phyloP scores from a whole-genome alignment of 352 stramenopile species.

The Saprolegnia diclina region DNA sequence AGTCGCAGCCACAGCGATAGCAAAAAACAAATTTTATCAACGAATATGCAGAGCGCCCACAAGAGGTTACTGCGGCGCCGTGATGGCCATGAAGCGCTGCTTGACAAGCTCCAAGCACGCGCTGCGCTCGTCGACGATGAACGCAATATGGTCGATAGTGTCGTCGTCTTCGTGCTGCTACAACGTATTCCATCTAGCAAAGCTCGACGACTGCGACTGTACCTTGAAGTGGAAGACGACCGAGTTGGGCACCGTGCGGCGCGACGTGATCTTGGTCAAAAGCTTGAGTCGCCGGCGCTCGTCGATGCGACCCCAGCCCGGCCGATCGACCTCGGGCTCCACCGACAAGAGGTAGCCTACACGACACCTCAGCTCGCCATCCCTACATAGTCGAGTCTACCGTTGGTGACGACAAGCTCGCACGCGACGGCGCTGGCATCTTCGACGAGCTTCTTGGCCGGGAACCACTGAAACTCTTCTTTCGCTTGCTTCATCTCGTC shows the following conservation, averaged over 20 bases:
- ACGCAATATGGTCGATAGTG: conserved; percentile 31
- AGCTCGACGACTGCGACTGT: conserved; percentile 15
- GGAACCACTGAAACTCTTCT: conserved; percentile 24
- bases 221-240: conserved; percentile 77
- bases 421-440: conserved; percentile 42
- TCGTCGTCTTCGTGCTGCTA: conserved; percentile 18
- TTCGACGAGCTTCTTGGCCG: conserved; percentile 23
- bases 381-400: conserved; percentile 36
- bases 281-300: conserved; percentile 47
- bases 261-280: conserved; percentile 49
- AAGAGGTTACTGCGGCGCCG: neutral
- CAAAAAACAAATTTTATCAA: no score
- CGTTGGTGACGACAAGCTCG: conserved; percentile 65
- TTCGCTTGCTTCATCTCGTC: conserved; percentile 24
- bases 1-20: no score
- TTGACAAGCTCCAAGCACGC: conserved; percentile 36
- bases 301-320: conserved; percentile 41
- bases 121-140: conserved; percentile 36
- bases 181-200: neutral
- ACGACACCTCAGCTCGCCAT: no score
- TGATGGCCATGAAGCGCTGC: conserved; percentile 30
- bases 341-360: conserved; percentile 26
- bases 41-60: no score
- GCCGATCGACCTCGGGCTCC: conserved; percentile 31
- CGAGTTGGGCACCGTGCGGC: conserved; percentile 51